Evolutionary conservation across 148 eudicot genomes (phyloP), one percentile per base, ranked within the genome.

Genomic region (Diospyros lotus): DNA sequence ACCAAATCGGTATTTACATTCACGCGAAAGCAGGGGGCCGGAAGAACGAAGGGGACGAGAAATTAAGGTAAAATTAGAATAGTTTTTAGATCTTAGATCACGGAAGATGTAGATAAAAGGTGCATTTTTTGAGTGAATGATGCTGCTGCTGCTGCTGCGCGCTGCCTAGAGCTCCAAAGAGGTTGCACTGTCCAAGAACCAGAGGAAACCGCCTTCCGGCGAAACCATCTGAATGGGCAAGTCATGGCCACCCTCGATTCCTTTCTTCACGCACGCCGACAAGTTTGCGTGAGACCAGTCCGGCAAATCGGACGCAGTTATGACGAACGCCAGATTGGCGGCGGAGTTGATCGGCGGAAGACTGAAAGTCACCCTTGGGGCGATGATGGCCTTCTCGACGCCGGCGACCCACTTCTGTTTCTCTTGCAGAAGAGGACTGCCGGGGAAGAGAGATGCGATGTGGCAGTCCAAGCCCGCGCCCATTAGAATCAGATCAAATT

Each of bases 401-500:
- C 75, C 87, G 55, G 89, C 79, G n/a, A 91, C 97, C 93, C 90
- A 87, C 40, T 79, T 78, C 59, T 82, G 56, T 39, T 75, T 82
- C 72, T 91, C 93, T 3, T 85, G 66, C 6, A 86, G 60, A 3
- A 85, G 93, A 9, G 84, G 82, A 58, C 83, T 93, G 13, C 83
- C 82, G 2, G 91, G 91, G 76, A 91, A 91, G 2, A 91, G 63
- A 18, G 97, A 91, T 5, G 91, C 97, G 46, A 92, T 90, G 18
- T 91, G 97, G 13, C 97, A 91, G 45, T 89, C 91, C 1, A 92
- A 93, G 9, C 97, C 97, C 93, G 89, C 89, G 1, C 97, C 97
- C 3, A 92, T 77, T 40, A 92, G 84, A 89, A 83, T 80, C 45
- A 84, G 88, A 71, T 91, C 93, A 64, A 89, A 89, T 80, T 88